Conservation (phyloP, 2,329 filamentous ascomycete genomes). For the Diaporthe aspalathi region DNA sequence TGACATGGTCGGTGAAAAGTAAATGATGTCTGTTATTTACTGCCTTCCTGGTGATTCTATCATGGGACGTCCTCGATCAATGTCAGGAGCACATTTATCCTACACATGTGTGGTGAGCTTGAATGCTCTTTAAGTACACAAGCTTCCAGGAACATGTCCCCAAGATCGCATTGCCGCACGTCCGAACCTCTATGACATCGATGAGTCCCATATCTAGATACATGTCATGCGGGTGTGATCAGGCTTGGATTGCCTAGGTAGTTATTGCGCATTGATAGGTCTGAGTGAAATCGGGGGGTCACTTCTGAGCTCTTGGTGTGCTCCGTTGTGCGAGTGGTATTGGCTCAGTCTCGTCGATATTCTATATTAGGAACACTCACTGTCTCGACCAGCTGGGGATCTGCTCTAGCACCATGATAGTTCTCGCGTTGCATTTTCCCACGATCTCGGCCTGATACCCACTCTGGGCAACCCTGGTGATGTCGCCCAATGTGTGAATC, state of each 20-base stretch:
- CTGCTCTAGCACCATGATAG: neutral
- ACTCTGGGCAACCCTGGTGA: neutral
- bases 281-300: neutral
- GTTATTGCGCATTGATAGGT: neutral
- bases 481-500: neutral
- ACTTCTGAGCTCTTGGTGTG: slow-evolving; percentile 1
- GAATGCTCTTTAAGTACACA: neutral
- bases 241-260: slow-evolving; percentile 2
- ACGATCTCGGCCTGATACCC: neutral
- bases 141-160: neutral
- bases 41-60: neutral
- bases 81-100: neutral
- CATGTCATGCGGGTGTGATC: neutral
- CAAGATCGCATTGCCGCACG: neutral
- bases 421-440: neutral
- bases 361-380: slow-evolving; percentile 17
- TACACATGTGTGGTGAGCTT: neutral
- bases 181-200: neutral
- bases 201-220: neutral
- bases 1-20: neutral
- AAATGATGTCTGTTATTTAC: neutral
- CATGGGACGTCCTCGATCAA: neutral
- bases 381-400: neutral
- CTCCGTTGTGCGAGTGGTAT: neutral
- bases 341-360: neutral